Base-by-base conservation (phyloP, 768 basidiomycete species). In the Suillus paluster region DNA sequence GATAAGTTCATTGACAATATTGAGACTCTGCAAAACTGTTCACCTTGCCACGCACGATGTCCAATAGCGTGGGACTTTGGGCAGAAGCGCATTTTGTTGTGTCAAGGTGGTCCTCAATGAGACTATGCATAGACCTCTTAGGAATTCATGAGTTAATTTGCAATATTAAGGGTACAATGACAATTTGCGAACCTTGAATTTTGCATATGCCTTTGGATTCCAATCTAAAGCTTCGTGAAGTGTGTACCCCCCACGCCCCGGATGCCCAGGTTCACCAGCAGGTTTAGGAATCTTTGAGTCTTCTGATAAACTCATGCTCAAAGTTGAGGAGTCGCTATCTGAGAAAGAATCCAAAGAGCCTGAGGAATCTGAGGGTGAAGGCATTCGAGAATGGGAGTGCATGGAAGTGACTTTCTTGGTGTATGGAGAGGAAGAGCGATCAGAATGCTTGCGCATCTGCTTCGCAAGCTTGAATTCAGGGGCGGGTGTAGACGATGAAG, bases 221-320 rank as follows among this genome's bases (percentile, higher is more conserved):
- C 71, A 73, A 9, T 52, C 45, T 4, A 74, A 45, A 1, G 61
- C 66, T 2, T 57, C 62, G 46, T 67, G 52, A 15, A 75, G 63
- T 10, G 49, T 73, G 42, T 75, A 75, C 0, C 73, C 70, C 15
- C 71, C 72, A 4, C 57, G 41, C 8, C 69, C 66, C 12, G 69
- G 69, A 14, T 57, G 44, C 19, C 70, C 72, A 23, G 63, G 66
- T 49, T 74, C 66, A 0, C 70, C 70, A 3, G 17, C 15, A 5
- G 72, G 73, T 41, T 74, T 75, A 38, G 69, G 61, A 36, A 74
- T 74, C 54, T 63, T 66, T 0, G 57, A 60, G 21, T 55, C 61
- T n/a, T 66, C 66, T 38, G 57, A 61, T 8, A 11, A 27, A 8
- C 42, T 44, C 9, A 5, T 41, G 25, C 41, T 59, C 5, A 23